phyloP scores from a whole-genome alignment of 2,329 filamentous ascomycete genomes.

The Aureobasidium subglaciale region DNA sequence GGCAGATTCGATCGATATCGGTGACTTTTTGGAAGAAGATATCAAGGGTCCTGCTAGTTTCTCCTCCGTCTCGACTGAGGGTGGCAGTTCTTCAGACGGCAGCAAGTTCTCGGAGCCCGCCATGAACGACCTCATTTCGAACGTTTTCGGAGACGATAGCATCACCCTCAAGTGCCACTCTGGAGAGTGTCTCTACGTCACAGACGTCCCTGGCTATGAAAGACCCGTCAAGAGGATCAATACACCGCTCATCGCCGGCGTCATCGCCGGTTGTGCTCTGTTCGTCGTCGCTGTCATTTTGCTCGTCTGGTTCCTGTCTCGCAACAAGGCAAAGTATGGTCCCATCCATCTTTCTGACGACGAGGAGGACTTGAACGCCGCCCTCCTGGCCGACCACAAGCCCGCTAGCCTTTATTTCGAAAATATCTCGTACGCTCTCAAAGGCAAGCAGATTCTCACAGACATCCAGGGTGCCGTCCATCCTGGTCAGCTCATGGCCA shows the following conservation, averaged over 20 bases:
- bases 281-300: constrained; percentile 86
- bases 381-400: constrained; percentile 85
- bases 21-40: constrained; percentile 72
- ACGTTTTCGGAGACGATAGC: constrained; percentile 83
- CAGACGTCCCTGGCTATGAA: constrained; percentile 85
- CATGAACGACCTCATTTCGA: constrained; percentile 84
- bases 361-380: constrained; percentile 74
- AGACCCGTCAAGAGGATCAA: constrained; percentile 91
- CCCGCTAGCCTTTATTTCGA: constrained; percentile 84
- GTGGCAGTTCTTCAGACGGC: constrained; percentile 54
- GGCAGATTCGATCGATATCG: constrained; percentile 82
- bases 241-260: constrained; percentile 86
- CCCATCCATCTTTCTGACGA: constrained; percentile 75
- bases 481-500: constrained; percentile 90
- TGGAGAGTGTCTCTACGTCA: constrained; percentile 89
- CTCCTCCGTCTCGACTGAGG: constrained; percentile 54
- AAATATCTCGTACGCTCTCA: constrained; percentile 77
- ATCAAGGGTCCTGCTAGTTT: constrained; percentile 88
- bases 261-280: constrained; percentile 78
- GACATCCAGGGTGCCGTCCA: constrained; percentile 80
- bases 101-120: constrained; percentile 86
- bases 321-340: constrained; percentile 56
- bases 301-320: constrained; percentile 77
- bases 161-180: constrained; percentile 76
- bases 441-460: constrained; percentile 77